Conservation (phyloP, 1,284 basidiomycete species). For the Sutorius eximius region DNA sequence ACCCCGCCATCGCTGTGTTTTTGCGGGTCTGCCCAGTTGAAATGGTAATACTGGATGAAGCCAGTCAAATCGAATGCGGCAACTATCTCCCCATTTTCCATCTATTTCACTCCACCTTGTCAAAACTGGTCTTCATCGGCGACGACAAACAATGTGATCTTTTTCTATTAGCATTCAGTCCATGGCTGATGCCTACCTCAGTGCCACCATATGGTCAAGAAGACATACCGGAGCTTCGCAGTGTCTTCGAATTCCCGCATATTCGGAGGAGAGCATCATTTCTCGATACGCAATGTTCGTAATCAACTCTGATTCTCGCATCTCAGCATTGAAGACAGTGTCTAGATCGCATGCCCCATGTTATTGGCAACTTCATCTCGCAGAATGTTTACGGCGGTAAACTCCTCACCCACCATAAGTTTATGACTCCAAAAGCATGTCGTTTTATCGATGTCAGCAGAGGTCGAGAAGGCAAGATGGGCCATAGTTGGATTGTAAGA, state of each 20-base stretch:
- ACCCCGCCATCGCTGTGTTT: constrained; percentile 33
- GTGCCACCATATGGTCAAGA: constrained; percentile 53
- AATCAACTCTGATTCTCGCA: background rate
- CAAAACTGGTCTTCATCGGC: constrained; percentile 71
- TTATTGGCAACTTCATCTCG: constrained; percentile 51
- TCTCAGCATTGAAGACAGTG: background rate
- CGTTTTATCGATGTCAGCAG: constrained; percentile 31
- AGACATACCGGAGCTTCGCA: constrained; percentile 38
- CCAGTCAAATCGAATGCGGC: constrained; percentile 63
- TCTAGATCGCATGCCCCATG: constrained; percentile 51
- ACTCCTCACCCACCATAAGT: constrained; percentile 25
- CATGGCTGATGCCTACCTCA: constrained; percentile 21
- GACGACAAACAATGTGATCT: constrained; percentile 71
- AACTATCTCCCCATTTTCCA: constrained; percentile 57
- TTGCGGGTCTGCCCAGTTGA: constrained; percentile 45
- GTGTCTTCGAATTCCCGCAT: constrained; percentile 47
- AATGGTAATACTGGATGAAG: constrained; percentile 62
- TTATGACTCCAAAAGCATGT: constrained; percentile 12
- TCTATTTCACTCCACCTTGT: constrained; percentile 43
- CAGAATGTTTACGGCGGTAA: constrained; percentile 39
- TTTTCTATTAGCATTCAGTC: constrained; percentile 6
- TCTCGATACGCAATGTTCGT: constrained; percentile 47
- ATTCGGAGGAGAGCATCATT: constrained; percentile 36
- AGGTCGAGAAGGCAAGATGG: constrained; percentile 23
- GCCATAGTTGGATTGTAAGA: constrained; percentile 32